A percentile compares a stretch with the other conserved stretches of the same genome.
Evolutionary conservation across 2,329 filamentous ascomycete species (phyloP).

Genomic region (Hypomyces rosellus): DNA sequence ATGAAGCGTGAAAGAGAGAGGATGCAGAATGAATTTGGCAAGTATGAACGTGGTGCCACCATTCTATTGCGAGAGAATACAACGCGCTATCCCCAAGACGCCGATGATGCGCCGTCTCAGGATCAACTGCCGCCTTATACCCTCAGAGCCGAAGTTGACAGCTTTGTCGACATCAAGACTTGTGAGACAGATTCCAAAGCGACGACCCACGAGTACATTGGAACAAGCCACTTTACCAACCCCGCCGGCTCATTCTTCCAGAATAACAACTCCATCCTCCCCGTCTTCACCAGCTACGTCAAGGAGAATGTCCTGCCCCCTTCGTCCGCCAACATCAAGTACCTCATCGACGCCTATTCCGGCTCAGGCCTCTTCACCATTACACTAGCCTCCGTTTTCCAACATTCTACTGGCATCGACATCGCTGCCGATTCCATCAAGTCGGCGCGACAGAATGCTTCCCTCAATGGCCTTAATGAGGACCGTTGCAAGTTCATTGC

Average conservation of each 20-base stretch:
- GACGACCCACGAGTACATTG: slow-evolving; percentile 81
- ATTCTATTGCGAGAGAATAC: slow-evolving; percentile 86
- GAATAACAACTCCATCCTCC: slow-evolving; percentile 98
- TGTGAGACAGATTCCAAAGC: slow-evolving; percentile 84
- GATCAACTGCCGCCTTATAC: slow-evolving; percentile 25
- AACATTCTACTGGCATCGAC: slow-evolving; percentile 83
- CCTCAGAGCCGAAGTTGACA: slow-evolving; percentile 44
- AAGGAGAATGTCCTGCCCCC: slow-evolving; percentile 65
- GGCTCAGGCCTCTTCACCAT: slow-evolving; percentile 97
- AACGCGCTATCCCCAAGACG: slow-evolving; percentile 52
- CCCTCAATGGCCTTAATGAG: slow-evolving; percentile 61
- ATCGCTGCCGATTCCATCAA: slow-evolving; percentile 73
- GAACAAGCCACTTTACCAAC: slow-evolving; percentile 78
- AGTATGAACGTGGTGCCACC: slow-evolving; percentile 78
- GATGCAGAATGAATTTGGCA: slow-evolving; percentile 61
- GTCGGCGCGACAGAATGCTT: slow-evolving; percentile 72
- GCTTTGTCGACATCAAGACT: slow-evolving; percentile 70
- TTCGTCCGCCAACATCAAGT: slow-evolving; percentile 51
- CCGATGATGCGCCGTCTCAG: slow-evolving; percentile 20
- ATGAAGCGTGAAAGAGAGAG: slow-evolving; percentile 72
- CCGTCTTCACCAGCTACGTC: slow-evolving; percentile 79
- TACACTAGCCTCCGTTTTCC: slow-evolving; percentile 78
- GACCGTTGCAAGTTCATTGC: slow-evolving; percentile 77
- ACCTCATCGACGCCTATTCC: slow-evolving; percentile 96
- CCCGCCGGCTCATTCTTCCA: slow-evolving; percentile 96